Percentiles rank a stretch among this genome's conserved stretches.
phyloP scores from a whole-genome alignment of 1,284 basidiomycete species.

The Ganoderma sinense region DNA sequence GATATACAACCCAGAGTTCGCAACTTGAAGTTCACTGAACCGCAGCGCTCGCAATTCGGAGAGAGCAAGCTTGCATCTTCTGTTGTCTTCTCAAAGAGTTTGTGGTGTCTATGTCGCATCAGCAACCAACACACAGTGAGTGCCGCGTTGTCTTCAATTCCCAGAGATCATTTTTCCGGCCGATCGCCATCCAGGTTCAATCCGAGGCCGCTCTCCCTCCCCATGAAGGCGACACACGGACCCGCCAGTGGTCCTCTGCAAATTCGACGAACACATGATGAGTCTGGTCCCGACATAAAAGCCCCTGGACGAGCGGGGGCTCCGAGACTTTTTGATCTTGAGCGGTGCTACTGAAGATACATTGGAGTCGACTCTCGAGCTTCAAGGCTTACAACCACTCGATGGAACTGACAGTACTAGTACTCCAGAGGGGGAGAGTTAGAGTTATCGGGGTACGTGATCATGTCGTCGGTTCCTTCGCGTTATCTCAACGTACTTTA shows the following conservation, averaged over 20 bases:
- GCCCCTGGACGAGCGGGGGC: not conserved
- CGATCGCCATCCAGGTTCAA: too few species aligned
- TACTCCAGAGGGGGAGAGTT: not conserved
- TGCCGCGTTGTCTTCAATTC: too few species aligned
- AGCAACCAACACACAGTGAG: too few species aligned
- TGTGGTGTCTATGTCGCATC: too few species aligned
- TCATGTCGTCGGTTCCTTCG: not conserved
- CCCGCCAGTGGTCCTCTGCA: not conserved
- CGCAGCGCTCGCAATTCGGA: too few species aligned
- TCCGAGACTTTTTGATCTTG: not conserved
- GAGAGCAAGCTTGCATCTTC: too few species aligned
- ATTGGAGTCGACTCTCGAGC: not conserved
- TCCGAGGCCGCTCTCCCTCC: too few species aligned
- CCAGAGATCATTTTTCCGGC: too few species aligned
- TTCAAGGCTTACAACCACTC: not conserved
- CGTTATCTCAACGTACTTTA: too few species aligned
- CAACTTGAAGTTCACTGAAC: too few species aligned
- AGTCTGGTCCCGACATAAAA: not conserved
- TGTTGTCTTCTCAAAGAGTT: too few species aligned
- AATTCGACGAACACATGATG: constrained; percentile 2
- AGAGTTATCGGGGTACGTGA: constrained; percentile 1
- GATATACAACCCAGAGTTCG: too few species aligned
- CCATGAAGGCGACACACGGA: not conserved
- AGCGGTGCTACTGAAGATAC: not conserved
- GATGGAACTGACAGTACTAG: not conserved